Conservation (phyloP, 768 basidiomycete species). For the Xanthoconium stramineum region DNA sequence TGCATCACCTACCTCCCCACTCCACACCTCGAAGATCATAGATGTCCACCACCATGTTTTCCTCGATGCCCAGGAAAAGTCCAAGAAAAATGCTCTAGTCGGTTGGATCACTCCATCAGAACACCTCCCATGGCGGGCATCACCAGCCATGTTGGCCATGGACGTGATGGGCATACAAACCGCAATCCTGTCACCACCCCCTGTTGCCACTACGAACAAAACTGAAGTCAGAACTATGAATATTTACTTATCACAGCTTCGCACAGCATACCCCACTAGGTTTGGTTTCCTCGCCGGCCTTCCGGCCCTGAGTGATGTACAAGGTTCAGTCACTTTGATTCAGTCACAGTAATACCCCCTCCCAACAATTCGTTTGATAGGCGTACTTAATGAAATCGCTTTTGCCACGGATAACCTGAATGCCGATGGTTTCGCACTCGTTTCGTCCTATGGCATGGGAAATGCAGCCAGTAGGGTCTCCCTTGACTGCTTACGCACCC, state of each 20-base stretch:
- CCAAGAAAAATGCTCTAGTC: conserved; percentile 39
- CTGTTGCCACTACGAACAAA: conserved; percentile 46
- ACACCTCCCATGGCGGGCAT: conserved; percentile 63
- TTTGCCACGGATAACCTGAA: conserved; percentile 58
- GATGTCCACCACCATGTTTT: conserved; percentile 83
- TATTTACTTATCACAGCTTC: conserved; percentile 43
- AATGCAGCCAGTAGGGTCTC: conserved; percentile 45
- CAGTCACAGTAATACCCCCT: neutral
- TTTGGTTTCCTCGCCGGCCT: conserved; percentile 72
- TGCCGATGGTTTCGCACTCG: conserved; percentile 62
- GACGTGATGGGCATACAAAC: conserved; percentile 52
- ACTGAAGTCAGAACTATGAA: conserved; percentile 47
- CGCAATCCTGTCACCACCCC: conserved; percentile 67
- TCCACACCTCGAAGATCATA: conserved; percentile 28
- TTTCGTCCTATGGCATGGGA: conserved; percentile 66
- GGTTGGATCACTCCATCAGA: conserved; percentile 64
- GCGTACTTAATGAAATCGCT: conserved; percentile 55
- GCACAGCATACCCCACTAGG: conserved; percentile 45
- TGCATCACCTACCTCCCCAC: neutral
- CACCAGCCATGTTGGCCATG: conserved; percentile 61
- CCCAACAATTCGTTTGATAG: conserved; percentile 33
- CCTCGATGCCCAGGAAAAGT: conserved; percentile 49
- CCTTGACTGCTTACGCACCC: neutral
- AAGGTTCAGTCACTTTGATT: conserved; percentile 39
- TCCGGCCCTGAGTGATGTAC: conserved; percentile 58